Evolutionary conservation across 768 basidiomycete species (phyloP).

Genomic region (Lentinula edodes): DNA sequence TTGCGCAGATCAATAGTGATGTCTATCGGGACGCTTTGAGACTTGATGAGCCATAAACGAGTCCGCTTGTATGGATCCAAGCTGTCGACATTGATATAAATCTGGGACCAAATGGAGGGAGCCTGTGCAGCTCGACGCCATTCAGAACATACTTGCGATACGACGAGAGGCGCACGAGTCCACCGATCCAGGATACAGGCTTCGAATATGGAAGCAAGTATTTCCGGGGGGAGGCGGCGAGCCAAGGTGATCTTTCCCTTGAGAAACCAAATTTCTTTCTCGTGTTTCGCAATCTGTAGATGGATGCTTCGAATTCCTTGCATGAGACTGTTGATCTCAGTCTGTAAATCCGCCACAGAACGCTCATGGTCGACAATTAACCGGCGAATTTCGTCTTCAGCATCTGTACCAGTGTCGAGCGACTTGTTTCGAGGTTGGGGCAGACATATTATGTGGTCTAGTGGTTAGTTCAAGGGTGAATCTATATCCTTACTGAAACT

Average conservation of each 20-base stretch:
- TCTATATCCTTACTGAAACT: neutral
- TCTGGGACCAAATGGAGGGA: slow-evolving; percentile 53
- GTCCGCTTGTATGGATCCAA: slow-evolving; percentile 36
- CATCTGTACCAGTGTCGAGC: neutral
- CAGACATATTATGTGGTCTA: neutral
- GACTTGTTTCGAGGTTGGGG: neutral
- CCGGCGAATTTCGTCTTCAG: neutral
- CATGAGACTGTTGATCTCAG: slow-evolving; percentile 35
- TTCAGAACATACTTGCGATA: slow-evolving; percentile 52
- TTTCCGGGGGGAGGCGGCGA: slow-evolving; percentile 47
- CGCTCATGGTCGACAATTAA: slow-evolving; percentile 28
- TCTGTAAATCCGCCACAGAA: slow-evolving; percentile 34
- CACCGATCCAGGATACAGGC: slow-evolving; percentile 44
- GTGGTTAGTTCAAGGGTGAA: neutral
- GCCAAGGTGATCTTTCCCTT: slow-evolving; percentile 49
- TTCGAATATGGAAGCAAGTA: slow-evolving; percentile 51
- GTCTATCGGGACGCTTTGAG: slow-evolving; percentile 34
- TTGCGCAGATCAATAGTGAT: slow-evolving; percentile 36
- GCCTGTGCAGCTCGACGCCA: slow-evolving; percentile 48
- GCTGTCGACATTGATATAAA: slow-evolving; percentile 45
- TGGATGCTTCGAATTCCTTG: slow-evolving; percentile 35
- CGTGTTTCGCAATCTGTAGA: slow-evolving; percentile 35
- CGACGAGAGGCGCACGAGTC: slow-evolving; percentile 48
- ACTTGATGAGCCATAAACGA: slow-evolving; percentile 46
- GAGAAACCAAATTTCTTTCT: slow-evolving; percentile 35